Base-by-base conservation (phyloP, 2,329 filamentous ascomycete species). In the Alternaria sp. region DNA sequence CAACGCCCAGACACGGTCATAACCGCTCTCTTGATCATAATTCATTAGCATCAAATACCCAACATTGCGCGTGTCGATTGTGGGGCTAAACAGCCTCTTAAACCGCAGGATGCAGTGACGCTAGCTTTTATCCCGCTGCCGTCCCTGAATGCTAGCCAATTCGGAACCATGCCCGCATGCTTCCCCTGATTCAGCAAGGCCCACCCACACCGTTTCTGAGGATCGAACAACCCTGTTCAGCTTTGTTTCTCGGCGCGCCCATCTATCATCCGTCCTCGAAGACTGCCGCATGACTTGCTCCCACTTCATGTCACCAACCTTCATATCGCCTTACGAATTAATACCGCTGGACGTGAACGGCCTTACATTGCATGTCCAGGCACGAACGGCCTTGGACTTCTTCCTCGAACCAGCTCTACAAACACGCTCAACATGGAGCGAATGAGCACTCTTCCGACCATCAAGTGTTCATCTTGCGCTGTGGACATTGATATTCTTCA, bases 401-500 rank as follows among this genome's bases (percentile, higher is more conserved):
- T 42, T 30, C 54, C 30, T 48, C 14, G 53, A 39, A 14, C 42
- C 32, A 58, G 46, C 49, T 47, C 57, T 43, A 34, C 54, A 68
- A 39, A 58, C 57, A 67, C 71, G 65, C 62, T 61, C 59, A 69
- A 61, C 57, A 74, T 71, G 51, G 71, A 72, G 38, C 64, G 73
- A 57, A 66, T 71, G 66, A 76, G 76, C 68, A 65, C 74, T 46
- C 63, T 79, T 54, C 76, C 76, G 7, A 74, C 67, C 39, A 79
- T 79, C 62, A 79, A 80, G 67, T 79, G 78, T 65, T 79, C 76
- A 24, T 75, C 71, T 48, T 79, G 78, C 65, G 73, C 71, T 44
- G 70, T 73, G 54, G 87, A 94, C 71, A 91, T 97, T 61, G 90
- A 94, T 74, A 95, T 97, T 68, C 90, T 91, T 41, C 83, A 89